Percentiles rank a stretch among this genome's conserved stretches.
Conservation (phyloP, 208 protist species). For the Acanthamoeba divionensis region DNA sequence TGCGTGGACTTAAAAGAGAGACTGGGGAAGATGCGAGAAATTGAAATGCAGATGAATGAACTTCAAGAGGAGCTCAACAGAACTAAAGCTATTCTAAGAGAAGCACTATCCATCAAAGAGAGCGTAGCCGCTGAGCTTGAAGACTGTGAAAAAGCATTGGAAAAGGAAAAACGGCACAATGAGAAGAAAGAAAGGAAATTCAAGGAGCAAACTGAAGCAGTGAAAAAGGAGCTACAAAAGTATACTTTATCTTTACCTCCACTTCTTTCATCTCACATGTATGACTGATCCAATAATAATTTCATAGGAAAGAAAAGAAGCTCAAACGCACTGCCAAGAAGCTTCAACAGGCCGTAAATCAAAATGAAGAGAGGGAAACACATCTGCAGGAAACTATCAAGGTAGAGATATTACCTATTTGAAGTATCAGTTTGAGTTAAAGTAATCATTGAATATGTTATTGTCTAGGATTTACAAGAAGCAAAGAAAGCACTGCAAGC, state of each 20-base stretch:
- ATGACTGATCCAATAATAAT: too few relatives aligned
- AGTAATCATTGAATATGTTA: too few relatives aligned
- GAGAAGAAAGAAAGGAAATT: not conserved
- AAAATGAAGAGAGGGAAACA: too few relatives aligned
- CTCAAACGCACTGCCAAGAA: constrained; percentile 17
- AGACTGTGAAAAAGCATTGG: not conserved
- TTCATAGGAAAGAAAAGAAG: not conserved
- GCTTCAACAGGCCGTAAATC: too few relatives aligned
- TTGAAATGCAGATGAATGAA: not conserved
- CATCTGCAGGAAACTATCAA: too few relatives aligned
- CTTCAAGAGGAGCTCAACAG: not conserved
- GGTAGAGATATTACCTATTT: too few relatives aligned
- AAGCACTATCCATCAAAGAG: too few relatives aligned
- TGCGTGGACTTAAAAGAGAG: too few relatives aligned
- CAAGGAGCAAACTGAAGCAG: not conserved
- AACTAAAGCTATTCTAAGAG: not conserved
- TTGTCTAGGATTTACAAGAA: not conserved
- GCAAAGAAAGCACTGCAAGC: not conserved
- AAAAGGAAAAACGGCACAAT: not conserved
- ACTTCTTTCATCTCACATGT: too few relatives aligned
- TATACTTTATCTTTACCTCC: not conserved
- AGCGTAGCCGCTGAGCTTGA: not conserved
- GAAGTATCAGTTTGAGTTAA: too few relatives aligned
- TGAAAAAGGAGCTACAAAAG: constrained; percentile 30
- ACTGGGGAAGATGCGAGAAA: not conserved